A percentile compares a stretch with the other conserved stretches of the same genome.
phyloP scores from a whole-genome alignment of 345 rosid species.

The Anastatica hierochuntica region DNA sequence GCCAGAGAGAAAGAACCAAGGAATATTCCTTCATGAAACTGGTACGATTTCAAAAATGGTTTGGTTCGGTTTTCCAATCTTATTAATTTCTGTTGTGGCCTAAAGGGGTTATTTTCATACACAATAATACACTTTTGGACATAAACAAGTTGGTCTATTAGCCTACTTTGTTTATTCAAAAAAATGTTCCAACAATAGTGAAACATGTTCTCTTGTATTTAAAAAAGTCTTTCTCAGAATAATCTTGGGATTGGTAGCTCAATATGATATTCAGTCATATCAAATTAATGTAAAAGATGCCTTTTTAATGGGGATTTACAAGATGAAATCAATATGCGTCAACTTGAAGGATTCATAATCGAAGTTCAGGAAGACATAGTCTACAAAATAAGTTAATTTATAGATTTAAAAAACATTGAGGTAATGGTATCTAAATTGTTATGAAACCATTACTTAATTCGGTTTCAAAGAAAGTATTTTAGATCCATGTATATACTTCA shows the following conservation, averaged over 20 bases:
- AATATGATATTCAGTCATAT: background rate
- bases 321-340: background rate
- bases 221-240: background rate
- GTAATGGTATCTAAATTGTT: background rate
- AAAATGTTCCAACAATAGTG: too few relatives aligned
- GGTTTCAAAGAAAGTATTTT: background rate
- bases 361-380: background rate
- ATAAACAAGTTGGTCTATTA: too few relatives aligned
- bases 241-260: background rate
- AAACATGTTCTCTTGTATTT: background rate
- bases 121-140: too few relatives aligned
- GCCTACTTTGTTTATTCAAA: too few relatives aligned
- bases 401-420: background rate
- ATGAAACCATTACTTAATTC: background rate
- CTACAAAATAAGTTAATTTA: slow-evolving; percentile 1
- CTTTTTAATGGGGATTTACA: background rate
- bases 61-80: too few relatives aligned
- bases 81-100: too few relatives aligned
- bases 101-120: too few relatives aligned
- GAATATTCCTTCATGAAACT: too few relatives aligned
- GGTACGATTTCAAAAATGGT: too few relatives aligned
- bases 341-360: slow-evolving; percentile 3
- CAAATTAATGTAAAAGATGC: background rate
- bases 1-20: too few relatives aligned
- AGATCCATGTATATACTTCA: background rate